These are phyloP conservation scores for Neoscytalidium dimidiatum DNA, from an alignment of 2,329 filamentous ascomycete genomes.

Conservation along the genomic window DNA sequence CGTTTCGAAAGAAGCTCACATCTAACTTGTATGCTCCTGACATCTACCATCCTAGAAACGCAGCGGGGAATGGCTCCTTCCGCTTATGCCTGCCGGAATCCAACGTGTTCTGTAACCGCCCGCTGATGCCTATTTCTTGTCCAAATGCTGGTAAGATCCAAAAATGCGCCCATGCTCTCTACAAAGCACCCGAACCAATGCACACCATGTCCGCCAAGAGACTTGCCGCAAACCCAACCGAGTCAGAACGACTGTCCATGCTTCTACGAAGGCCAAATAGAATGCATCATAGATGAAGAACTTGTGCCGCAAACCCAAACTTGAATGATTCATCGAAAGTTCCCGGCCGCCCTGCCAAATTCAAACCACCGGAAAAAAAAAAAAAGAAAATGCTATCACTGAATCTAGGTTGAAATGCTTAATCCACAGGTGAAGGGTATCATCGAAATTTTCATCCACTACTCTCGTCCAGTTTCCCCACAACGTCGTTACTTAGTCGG, in stretches of 20 bases:
- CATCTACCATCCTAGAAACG: neutral
- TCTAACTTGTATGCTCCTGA: neutral
- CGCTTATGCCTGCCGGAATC: neutral
- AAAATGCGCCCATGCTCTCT: neutral
- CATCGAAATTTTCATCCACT: neutral
- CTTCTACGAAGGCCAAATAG: neutral
- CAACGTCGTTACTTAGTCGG: neutral
- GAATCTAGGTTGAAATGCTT: constrained; percentile 10
- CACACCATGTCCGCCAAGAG: neutral
- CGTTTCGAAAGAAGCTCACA: neutral
- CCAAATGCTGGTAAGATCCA: neutral
- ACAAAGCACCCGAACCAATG: neutral
- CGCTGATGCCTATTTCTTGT: neutral
- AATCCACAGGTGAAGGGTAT: constrained; percentile 10
- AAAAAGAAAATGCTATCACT: constrained; percentile 13
- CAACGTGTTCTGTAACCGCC: neutral
- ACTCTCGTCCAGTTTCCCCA: neutral
- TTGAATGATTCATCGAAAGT: neutral
- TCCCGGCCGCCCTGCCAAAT: neutral
- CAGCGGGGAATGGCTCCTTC: no score
- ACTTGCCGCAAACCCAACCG: neutral
- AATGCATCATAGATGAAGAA: neutral
- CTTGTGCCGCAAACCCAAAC: neutral
- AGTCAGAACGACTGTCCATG: neutral
- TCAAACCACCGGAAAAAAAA: neutral